phyloP scores from a whole-genome alignment of 257 asterid species.

The Thymus mandschuricus region DNA sequence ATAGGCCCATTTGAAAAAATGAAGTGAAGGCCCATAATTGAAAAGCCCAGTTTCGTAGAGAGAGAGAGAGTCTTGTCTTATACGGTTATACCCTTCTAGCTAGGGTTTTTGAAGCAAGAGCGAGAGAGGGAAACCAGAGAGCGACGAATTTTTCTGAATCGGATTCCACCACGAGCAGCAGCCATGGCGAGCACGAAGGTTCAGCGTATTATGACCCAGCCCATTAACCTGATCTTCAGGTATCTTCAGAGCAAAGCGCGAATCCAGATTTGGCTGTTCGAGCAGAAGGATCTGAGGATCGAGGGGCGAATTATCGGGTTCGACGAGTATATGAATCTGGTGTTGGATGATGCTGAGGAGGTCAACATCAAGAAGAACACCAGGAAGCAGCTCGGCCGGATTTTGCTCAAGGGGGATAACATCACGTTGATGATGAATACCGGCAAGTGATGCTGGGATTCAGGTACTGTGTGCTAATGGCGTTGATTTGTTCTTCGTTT shows the following conservation, averaged over 20 bases:
- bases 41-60: not conserved
- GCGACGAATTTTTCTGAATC: conserved; percentile 22
- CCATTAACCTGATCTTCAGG: conserved; percentile 66
- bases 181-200: conserved; percentile 66
- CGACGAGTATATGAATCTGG: conserved; percentile 71
- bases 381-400: conserved; percentile 62
- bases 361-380: conserved; percentile 54
- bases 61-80: conserved; percentile 4
- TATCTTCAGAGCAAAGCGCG: conserved; percentile 73
- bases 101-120: conserved; percentile 43
- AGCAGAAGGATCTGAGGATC: conserved; percentile 70
- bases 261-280: conserved; percentile 73
- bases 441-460: conserved; percentile 40
- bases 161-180: conserved; percentile 34
- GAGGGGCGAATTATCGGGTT: conserved; percentile 69
- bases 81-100: conserved; percentile 19
- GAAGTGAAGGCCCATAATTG: no score
- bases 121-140: conserved; percentile 17
- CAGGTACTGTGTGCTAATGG: not conserved
- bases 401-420: conserved; percentile 64
- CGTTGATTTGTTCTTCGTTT: not conserved
- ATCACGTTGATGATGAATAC: conserved; percentile 70
- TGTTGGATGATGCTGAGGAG: conserved; percentile 60
- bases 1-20: no score
- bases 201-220: conserved; percentile 63